These are phyloP conservation scores for Rubia yunnanensis DNA, from an alignment of 257 asterid species.

Conservation along the genomic window DNA sequence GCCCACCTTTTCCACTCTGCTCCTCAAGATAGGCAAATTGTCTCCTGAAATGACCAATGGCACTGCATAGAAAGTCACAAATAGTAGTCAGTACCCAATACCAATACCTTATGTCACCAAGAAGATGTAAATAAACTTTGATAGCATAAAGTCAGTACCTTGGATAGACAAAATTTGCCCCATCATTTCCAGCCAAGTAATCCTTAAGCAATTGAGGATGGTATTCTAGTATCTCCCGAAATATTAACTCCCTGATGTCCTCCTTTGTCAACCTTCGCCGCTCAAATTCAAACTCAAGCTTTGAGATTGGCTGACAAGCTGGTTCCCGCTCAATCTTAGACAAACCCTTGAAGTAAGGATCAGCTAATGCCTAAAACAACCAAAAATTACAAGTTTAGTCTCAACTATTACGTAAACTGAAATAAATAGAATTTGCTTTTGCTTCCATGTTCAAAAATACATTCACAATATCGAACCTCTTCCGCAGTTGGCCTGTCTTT, in stretches of 20 bases:
- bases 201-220: conserved; percentile 83
- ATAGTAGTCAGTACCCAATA: conserved; percentile 4
- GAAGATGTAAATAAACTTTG: background rate
- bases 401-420: background rate
- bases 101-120: background rate
- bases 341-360: conserved; percentile 88
- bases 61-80: conserved; percentile 38
- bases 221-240: conserved; percentile 73
- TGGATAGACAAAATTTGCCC: conserved; percentile 70
- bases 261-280: conserved; percentile 70
- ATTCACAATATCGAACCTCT: conserved; percentile 36
- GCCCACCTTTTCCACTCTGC: conserved; percentile 61
- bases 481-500: conserved; percentile 89
- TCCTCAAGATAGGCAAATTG: conserved; percentile 86
- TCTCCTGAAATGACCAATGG: conserved; percentile 65
- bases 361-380: conserved; percentile 65
- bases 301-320: conserved; percentile 70
- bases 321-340: conserved; percentile 88
- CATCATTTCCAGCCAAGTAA: conserved; percentile 63
- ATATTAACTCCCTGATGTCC: conserved; percentile 71
- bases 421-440: background rate
- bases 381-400: conserved; percentile 7
- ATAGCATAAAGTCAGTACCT: conserved; percentile 38
- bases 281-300: conserved; percentile 90
- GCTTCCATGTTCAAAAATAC: background rate